Percentiles rank a stretch among this genome's conserved stretches.
phyloP scores from a whole-genome alignment of 768 basidiomycete species.

The Chalciporus chontae region DNA sequence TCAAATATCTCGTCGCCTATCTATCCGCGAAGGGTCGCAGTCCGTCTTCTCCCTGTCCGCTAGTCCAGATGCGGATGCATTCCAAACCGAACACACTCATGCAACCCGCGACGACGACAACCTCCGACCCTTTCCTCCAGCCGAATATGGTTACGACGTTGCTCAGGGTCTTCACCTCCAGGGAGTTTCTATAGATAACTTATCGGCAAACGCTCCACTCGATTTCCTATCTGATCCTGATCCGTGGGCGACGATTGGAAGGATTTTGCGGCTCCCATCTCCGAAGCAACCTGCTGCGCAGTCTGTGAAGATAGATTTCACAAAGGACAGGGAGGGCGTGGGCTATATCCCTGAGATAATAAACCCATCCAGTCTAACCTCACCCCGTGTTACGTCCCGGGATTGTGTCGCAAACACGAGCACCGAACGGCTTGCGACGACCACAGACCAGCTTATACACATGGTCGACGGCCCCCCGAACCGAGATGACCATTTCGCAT shows the following conservation, averaged over 20 bases:
- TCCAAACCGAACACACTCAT: neutral
- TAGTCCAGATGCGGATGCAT: neutral
- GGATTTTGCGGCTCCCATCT: slow-evolving; percentile 19
- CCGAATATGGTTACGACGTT: neutral
- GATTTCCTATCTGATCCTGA: slow-evolving; percentile 30
- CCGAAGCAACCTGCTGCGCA: neutral
- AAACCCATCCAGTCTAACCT: neutral
- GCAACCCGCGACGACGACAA: neutral
- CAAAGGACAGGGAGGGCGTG: slow-evolving; percentile 26
- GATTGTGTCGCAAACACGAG: neutral
- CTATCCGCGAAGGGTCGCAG: neutral
- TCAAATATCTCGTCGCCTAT: neutral
- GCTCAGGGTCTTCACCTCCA: neutral
- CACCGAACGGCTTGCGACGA: neutral
- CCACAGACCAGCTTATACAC: neutral
- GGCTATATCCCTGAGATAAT: slow-evolving; percentile 13
- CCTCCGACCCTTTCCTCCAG: neutral
- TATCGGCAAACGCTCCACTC: slow-evolving; percentile 9
- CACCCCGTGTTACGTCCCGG: neutral
- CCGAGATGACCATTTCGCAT: neutral
- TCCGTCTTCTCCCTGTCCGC: neutral
- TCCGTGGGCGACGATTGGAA: slow-evolving; percentile 31
- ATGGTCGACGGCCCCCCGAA: neutral
- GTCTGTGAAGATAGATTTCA: slow-evolving; percentile 12
- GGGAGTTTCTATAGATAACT: neutral